Evolutionary conservation across 257 asterid species (phyloP), one percentile per base, ranked within the genome.

Genomic region (Rhazya stricta): DNA sequence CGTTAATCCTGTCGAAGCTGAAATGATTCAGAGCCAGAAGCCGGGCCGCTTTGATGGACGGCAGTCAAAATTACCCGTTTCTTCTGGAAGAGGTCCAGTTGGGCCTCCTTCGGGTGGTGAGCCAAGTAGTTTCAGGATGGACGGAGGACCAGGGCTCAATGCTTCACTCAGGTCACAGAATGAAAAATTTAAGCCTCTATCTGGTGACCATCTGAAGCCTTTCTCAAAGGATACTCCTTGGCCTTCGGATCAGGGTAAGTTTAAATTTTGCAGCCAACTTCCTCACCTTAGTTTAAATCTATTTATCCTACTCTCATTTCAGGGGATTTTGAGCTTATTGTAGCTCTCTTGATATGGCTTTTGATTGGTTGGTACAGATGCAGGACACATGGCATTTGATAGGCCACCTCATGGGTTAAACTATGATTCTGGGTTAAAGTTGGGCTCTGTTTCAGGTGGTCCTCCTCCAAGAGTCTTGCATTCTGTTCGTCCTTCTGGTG

Each of bases 201-300:
- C 87, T 43, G 80, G 81, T 76, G 93, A 85, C 79, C 86, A 78
- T 72, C 53, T 74, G 71, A 83, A 81, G 82, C 76, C 89, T 67
- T 86, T 81, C n/a, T 78, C 83, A 7, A 80, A 77, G 79, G 91
- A 86, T 41, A 77, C 82, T 66, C 46, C 76, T 74, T 87, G 80
- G 81, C 76, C 79, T 73, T 74, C 48, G 67, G 92, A 87, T 75
- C 96, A 85, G 85, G 93, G 97, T 93, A 67, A 77, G 71, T 77
- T 75, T 25, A 61, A 42, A 74, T 41, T 21, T 43, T 21, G 21
- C 57, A 51, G 23, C 15, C 45, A 32, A 71, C 57, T 62, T 72
- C 42, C 48, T 12, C 19, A 50, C 69, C 29, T 57, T 39, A 45
- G 4, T 43, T 66, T 6, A 50, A 27, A 30, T 51, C 4, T 27